Base-by-base conservation (phyloP, 257 asterid genomes). In the Prunella vulgaris region DNA sequence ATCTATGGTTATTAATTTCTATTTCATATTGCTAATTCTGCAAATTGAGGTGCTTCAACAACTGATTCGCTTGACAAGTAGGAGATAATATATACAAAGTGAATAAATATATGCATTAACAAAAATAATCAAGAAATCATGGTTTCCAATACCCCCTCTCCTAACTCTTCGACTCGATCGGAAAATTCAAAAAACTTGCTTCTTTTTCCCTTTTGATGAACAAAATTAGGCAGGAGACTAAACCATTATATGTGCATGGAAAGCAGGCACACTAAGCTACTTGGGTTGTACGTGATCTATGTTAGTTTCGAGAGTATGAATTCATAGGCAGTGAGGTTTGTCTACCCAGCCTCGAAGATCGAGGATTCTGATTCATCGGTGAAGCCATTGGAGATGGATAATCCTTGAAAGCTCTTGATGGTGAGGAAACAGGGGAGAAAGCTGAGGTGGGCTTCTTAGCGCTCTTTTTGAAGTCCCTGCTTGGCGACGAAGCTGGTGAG, bases 341-440 rank as follows among this genome's bases (percentile, higher is more conserved):
- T 73, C 74, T 69, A 54, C 68, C 68, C 20, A 76, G 69, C 60
- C 85, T 75, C 4, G 84, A 57, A 54, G 72, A 76, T 14, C 87
- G 81, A 10, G 63, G 9, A 38, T 82, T 75, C 0, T 83, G 84
- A 60, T 79, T 70, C 72, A 88, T 27, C n/a, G 95, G 88, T 18
- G 93, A 74, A 20, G 93, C 68, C 12, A 57, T 42, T 48, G 85
- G 82, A 3, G 91, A 85, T 61, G 72, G 68, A 70, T 73, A 60
- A 37, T 79, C 85, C 77, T 66, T 66, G 54, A 28, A 61, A 14
- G 75, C 46, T 76, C 73, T 74, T 46, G 73, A 70, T 51, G 91
- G 76, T 13, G 92, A 79, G 38, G 85, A 66, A 28, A 72, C 61
- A 2, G 83, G 77, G 6, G 80, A 79, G 49, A 62, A 38, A 38